Base-by-base conservation (phyloP, 768 basidiomycete genomes). In the Russula griseocarnosa region DNA sequence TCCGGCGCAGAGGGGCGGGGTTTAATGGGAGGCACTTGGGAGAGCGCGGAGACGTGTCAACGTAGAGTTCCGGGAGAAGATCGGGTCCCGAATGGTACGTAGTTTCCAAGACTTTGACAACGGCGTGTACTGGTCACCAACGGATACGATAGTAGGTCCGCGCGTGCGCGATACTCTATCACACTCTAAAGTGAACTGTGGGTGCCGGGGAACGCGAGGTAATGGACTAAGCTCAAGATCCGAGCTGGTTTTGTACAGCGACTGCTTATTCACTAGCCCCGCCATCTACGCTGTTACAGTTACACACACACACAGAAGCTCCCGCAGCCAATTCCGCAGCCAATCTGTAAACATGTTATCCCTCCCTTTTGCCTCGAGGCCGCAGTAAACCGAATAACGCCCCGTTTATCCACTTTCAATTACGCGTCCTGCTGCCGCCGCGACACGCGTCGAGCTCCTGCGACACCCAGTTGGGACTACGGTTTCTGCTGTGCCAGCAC, bases 401-500 rank as follows among this genome's bases (percentile, higher is more conserved):
- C 18, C 34, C 14, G 32, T 57, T 42, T 10, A 11, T 38, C 36
- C 26, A 50, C 32, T 34, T 55, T 20, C 16, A 40, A 16, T 18
- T 40, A 40, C 38, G 38, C 38, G 38, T 40, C 16, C 38, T 18
- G 5, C 16, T 16, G 16, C 38, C 38, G n/a, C 26, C 38, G n/a
- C 26, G 40, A 38, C 26, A 16, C 46, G 46, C 46, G 46, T 47
- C 42, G 50, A 42, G 49, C 49, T 53, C 11, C 32, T 34, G 42
- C 34, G 52, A 44, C 28, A 40, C 42, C 51, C 8, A n/a, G 32
- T 1, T 6, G 28, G 42, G 8, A 13, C 65, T 11, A 55, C 18
- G 16, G 58, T 5, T 28, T 22, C 52, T 63, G 63, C 42, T 67
- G 61, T 50, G 73, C 63, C 6, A 75, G 74, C 18, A 87, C 87